These are phyloP conservation scores for Hanseniaspora guilliermondii DNA, from an alignment of 805 yeast genomes.

Conservation along the genomic window DNA sequence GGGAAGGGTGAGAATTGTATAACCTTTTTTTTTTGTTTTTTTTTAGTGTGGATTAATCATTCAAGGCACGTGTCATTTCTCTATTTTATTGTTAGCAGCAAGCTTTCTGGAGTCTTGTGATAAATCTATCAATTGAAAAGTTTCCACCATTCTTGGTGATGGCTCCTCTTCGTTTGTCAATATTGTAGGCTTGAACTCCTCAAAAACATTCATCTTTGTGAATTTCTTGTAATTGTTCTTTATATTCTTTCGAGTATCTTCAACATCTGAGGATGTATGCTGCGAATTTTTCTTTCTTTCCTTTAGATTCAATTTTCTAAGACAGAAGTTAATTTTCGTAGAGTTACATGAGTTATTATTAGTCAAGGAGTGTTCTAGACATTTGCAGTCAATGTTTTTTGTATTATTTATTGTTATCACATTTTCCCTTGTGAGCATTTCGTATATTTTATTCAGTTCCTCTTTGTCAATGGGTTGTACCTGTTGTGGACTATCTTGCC, in stretches of 20 bases:
- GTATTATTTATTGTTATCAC: not conserved
- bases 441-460: not conserved
- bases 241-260: not conserved
- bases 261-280: not conserved
- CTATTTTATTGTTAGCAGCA: not conserved
- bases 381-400: too few species aligned
- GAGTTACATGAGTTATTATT: not conserved
- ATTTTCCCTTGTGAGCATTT: not conserved
- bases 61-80: too few species aligned
- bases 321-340: not conserved
- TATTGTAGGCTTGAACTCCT: slow-evolving; percentile 2
- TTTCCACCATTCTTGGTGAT: not conserved
- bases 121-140: slow-evolving; percentile 8
- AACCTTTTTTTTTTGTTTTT: too few species aligned
- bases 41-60: too few species aligned
- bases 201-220: slow-evolving; percentile 5
- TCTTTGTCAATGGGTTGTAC: not conserved
- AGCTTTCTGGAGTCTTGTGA: slow-evolving; percentile 4
- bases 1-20: too few species aligned
- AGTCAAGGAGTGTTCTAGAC: not conserved
- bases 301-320: not conserved
- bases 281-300: not conserved
- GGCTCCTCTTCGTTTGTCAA: not conserved
- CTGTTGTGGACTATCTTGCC: not conserved
- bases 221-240: not conserved